Evolutionary conservation across 1,139 yeast species (phyloP), one percentile per base, ranked within the genome.

Genomic region (Blastobotrys buckinghamii): DNA sequence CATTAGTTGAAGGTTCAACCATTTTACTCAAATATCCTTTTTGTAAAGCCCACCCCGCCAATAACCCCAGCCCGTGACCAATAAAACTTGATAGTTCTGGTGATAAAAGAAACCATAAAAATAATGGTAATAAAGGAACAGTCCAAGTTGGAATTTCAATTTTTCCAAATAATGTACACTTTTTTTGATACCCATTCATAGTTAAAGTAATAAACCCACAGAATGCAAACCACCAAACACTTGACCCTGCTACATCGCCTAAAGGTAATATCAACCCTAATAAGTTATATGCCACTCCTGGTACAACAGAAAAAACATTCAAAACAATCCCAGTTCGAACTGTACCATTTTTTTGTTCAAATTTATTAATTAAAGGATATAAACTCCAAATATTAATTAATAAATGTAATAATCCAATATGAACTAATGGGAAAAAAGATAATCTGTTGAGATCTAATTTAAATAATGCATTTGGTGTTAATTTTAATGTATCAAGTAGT

Each of bases 241-340:
- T 70, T 33, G 62, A 46, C 16, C 66, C 64, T 22, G 54, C 47
- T 12, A 50, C 42, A 7, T 82, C 83, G 20, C 75, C 70, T 17
- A 26, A 20, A 1, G 74, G 69, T 54, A 71, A 78, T 12, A 84
- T 66, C 2, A 78, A 19, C 0, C 89, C 84, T 1, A 82, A 59
- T 2, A 79, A 8, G 59, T 86, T 78, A 68, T 79, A 86, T 29
- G 79, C 77, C 22, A 89, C 62, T 5, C 85, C 96, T 1, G 92
- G 76, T 8, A 80, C 67, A 1, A 84, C 82, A 0, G 96, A 84
- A 50, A 84, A 67, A 26, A 85, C 71, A 64, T 88, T 87, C 51
- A 90, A 71, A 19, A 89, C 82, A 47, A 90, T 74, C 1, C 95
- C 97, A 1, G 97, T 85, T 63, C 86, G 79, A 1, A 90, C 82